phyloP scores from a whole-genome alignment of 768 basidiomycete species.

The Mycena maculata region DNA sequence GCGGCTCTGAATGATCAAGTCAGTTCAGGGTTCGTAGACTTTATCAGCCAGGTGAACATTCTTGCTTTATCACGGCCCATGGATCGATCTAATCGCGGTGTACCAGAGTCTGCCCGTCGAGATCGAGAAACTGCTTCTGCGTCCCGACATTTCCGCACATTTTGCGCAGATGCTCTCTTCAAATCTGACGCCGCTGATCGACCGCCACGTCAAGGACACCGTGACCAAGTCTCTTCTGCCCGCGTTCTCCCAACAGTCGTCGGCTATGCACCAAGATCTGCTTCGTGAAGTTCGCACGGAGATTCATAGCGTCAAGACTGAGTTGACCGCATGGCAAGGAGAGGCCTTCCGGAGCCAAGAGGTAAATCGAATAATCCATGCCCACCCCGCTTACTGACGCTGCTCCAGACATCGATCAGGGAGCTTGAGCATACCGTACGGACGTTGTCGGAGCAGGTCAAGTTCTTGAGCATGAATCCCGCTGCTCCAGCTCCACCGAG shows the following conservation, averaged over 20 bases:
- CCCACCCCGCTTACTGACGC: slow-evolving; percentile 15
- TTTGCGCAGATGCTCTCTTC: slow-evolving; percentile 80
- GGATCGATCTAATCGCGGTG: slow-evolving; percentile 28
- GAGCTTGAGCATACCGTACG: slow-evolving; percentile 86
- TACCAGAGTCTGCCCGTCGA: slow-evolving; percentile 80
- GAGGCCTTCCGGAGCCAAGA: slow-evolving; percentile 84
- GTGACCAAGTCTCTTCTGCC: slow-evolving; percentile 81
- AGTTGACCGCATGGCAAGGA: slow-evolving; percentile 84
- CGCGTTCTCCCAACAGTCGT: slow-evolving; percentile 79
- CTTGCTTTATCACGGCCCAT: slow-evolving; percentile 5
- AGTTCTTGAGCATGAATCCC: slow-evolving; percentile 75
- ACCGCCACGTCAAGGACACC: slow-evolving; percentile 84
- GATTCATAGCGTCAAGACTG: slow-evolving; percentile 81
- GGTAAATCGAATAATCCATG: slow-evolving; percentile 53
- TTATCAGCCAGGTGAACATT: slow-evolving; percentile 76
- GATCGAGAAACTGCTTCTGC: slow-evolving; percentile 80
- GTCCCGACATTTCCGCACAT: slow-evolving; percentile 81
- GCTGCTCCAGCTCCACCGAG: slow-evolving; percentile 50
- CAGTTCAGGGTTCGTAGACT: slow-evolving; percentile 75
- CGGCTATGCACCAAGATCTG: slow-evolving; percentile 82
- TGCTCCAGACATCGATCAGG: slow-evolving; percentile 72
- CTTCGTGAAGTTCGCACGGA: slow-evolving; percentile 80
- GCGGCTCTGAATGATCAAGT: slow-evolving; percentile 83
- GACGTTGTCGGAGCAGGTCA: slow-evolving; percentile 82
- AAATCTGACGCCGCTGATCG: slow-evolving; percentile 79